A percentile compares a stretch with the other conserved stretches of the same genome.
Conservation (phyloP, 78 protist genomes). For the Trichosphaerium sp. region DNA sequence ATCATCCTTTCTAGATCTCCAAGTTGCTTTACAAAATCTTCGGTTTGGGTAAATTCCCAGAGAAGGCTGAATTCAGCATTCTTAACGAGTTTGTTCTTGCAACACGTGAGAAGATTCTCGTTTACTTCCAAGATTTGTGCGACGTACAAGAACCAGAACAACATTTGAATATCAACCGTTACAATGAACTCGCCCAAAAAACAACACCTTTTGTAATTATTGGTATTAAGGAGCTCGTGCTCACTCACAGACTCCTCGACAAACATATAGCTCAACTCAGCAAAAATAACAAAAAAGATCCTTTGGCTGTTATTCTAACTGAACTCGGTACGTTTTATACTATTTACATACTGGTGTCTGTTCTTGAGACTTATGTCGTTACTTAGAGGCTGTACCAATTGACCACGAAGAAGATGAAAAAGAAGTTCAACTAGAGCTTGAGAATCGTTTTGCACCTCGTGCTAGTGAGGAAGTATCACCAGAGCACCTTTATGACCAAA, state of each 20-base stretch:
- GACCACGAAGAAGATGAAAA: conserved; percentile 19
- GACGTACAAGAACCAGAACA: conserved; percentile 61
- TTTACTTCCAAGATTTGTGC: conserved; percentile 40
- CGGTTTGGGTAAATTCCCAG: conserved; percentile 49
- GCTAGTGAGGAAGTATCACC: too few relatives aligned
- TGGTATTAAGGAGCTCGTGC: conserved; percentile 33
- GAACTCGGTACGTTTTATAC: too few relatives aligned
- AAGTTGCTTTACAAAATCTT: conserved; percentile 50
- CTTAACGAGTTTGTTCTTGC: too few relatives aligned
- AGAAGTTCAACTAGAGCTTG: conserved; percentile 7
- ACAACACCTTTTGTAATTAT: conserved; percentile 55
- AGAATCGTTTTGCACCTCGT: too few relatives aligned
- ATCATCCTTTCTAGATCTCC: conserved; percentile 46
- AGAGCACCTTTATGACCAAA: too few relatives aligned
- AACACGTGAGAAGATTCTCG: too few relatives aligned
- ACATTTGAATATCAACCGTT: conserved; percentile 51
- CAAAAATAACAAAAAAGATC: conserved; percentile 42
- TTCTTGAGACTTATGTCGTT: too few relatives aligned
- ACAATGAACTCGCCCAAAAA: conserved; percentile 58
- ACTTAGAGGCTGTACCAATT: conserved; percentile 46
- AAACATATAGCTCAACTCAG: conserved; percentile 41
- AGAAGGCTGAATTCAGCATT: conserved; percentile 52
- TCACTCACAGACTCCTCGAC: conserved; percentile 28
- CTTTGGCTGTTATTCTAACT: conserved; percentile 49
- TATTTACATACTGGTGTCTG: too few relatives aligned